Base-by-base conservation (phyloP, 306 rosid species). In the Nissolia schottii region DNA sequence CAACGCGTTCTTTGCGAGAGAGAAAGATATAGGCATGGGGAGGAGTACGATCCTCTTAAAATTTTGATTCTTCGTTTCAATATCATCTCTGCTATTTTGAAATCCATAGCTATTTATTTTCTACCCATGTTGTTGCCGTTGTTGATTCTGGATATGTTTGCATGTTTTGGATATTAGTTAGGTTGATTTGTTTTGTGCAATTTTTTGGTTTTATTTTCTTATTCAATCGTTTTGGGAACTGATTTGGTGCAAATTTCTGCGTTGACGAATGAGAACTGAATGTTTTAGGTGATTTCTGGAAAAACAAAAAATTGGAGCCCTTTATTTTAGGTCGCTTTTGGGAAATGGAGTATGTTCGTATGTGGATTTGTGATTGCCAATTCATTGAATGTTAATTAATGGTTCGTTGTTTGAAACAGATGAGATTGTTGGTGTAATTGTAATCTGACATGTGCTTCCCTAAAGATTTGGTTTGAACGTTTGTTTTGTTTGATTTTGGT, bases 1-100 rank as follows among this genome's bases (percentile, higher is more conserved):
- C 22, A 31, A 51, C 61, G 55, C 62, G 61, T 35, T 1, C 13
- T 5, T 48, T 34, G 19, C 53, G 34, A 8, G 40, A 53, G 71
- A 60, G 45, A 29, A 13, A 28, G 62, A 14, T 24, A 19, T 48
- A 40, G 77, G 78, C 57, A 87, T 87, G 88, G 88, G 88, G 29
- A 78, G 91, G 35, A 82, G 91, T 87, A 81, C 82, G 91, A 1
- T 13, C 62, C 22, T 34, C 29, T 1, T 1, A 6, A 2, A 1
- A 7, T 0, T 19, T 35, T 12, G 4, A 54, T 37, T 32, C 7
- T 28, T 51, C 3, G 9, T 67, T 46, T 34, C 3, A 5, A 2
- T 19, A 8, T 9, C 54, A 19, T 13, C 8, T 63, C 10, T 9
- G 2, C 45, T 34, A 14, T n/a, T 9, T 4, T 1, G 1, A 7